These are phyloP conservation scores for Halophytophthora batemanensis DNA, from an alignment of 352 stramenopile species.

Conservation along the genomic window DNA sequence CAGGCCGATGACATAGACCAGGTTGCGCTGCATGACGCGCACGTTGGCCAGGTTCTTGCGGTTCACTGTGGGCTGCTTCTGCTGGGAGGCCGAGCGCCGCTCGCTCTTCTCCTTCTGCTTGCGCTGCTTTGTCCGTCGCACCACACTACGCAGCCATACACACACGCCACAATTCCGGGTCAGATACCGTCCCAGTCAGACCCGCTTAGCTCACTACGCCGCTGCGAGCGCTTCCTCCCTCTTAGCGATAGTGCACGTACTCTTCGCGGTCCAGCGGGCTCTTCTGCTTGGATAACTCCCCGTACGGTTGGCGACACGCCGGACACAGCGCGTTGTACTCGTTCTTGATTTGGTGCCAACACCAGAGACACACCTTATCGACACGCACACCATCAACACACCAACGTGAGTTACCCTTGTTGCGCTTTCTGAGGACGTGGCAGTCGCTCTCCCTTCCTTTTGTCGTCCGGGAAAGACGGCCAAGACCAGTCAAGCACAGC, in stretches of 20 bases:
- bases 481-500: neutral
- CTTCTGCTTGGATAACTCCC: constrained; percentile 89
- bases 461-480: neutral
- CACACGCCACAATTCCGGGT: constrained; percentile 1
- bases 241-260: constrained; percentile 28
- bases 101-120: constrained; percentile 87
- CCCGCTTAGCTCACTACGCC: neutral
- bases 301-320: constrained; percentile 96
- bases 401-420: neutral
- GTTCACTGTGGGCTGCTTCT: constrained; percentile 41
- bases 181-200: neutral
- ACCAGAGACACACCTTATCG: constrained; percentile 97
- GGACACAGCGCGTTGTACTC: constrained; percentile 97
- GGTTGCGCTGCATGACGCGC: constrained; percentile 92
- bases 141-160: constrained; percentile 34
- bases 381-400: neutral
- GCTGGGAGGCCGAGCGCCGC: constrained; percentile 49
- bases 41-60: constrained; percentile 87
- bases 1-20: constrained; percentile 95
- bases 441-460: no score
- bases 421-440: neutral
- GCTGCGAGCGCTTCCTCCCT: no score
- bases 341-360: constrained; percentile 99
- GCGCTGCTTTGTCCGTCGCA: constrained; percentile 75
- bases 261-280: constrained; percentile 95